Conservation (phyloP, 495 filamentous ascomycete genomes). For the Cercophora scortea region DNA sequence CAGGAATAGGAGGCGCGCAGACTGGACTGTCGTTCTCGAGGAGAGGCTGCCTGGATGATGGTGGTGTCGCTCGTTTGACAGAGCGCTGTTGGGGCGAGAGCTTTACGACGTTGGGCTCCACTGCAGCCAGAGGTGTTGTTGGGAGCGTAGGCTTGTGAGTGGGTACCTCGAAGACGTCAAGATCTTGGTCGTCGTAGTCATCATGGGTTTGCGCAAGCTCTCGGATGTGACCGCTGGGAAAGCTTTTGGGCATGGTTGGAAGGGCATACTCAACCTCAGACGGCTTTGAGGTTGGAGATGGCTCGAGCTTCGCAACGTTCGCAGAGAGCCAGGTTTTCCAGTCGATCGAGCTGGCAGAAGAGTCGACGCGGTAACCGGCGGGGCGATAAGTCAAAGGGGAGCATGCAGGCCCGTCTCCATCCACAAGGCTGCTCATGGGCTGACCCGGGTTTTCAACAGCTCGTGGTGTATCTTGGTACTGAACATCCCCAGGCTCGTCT, state of each 20-base stretch:
- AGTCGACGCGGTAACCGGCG: conserved; percentile 24
- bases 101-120: conserved; percentile 20
- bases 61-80: conserved; percentile 11
- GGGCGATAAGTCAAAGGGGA: conserved; percentile 15
- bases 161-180: conserved; percentile 5
- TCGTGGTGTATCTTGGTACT: neutral
- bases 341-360: conserved; percentile 38
- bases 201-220: conserved; percentile 53
- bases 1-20: conserved; percentile 16
- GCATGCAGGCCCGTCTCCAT: neutral
- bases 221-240: conserved; percentile 42
- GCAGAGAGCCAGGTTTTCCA: conserved; percentile 49
- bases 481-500: conserved; percentile 10
- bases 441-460: neutral
- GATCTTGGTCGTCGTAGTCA: conserved; percentile 30
- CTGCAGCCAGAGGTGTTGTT: conserved; percentile 10
- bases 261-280: conserved; percentile 28
- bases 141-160: conserved; percentile 13
- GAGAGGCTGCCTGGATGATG: neutral
- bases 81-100: conserved; percentile 6
- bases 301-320: conserved; percentile 42
- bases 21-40: conserved; percentile 12
- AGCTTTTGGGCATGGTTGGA: conserved; percentile 25
- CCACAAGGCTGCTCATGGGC: neutral
- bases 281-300: conserved; percentile 15